Evolutionary conservation across 441 rosid species (phyloP), one percentile per base, ranked within the genome.

Genomic region (Bruguiera hainesii): DNA sequence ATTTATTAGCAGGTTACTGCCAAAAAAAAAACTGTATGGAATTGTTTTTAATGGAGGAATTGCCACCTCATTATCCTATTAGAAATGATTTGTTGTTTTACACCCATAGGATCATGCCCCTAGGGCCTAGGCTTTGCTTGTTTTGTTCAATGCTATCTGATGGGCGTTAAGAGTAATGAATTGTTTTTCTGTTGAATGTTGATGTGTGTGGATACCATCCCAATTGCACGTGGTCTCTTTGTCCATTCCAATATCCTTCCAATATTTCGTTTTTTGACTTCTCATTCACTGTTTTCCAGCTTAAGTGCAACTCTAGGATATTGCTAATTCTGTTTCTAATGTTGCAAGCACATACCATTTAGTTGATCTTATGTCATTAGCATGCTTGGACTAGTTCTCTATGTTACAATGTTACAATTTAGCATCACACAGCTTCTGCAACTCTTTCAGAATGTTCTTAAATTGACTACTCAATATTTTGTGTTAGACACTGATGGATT

Each of bases 401-500:
- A 53, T 29, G 7, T 42, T 42, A 42, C 18, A 42, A 42, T 11
- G 18, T 13, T 11, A 4, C 16, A 8, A 60, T 9, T 33, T 42
- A 30, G 11, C 51, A 26, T 60, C 18, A 19, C 26, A 23, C 30
- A 59, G n/a, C 39, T 73, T 68, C n/a, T 59, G 25, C 39, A 55
- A 51, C 8, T 39, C 35, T 48, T 23, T 6, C 50, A n/a, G 7
- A 6, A 16, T 16, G 10, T 20, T 11, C 31, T 21, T 42, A 2
- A 23, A 10, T 20, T 51, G 28, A 26, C 19, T 30, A 46, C 18
- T 29, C 15, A 52, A 20, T 78, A 29, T 60, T 64, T 75, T 71
- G 42, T 71, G 49, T 13, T 68, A 89, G 98, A 94, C 81, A 88
- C 89, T 71, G 98, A 94, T 78, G 98, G 88, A 79, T 94, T 87